Conservation (phyloP, 2,329 filamentous ascomycete genomes). For the Incumbomyces lentus region DNA sequence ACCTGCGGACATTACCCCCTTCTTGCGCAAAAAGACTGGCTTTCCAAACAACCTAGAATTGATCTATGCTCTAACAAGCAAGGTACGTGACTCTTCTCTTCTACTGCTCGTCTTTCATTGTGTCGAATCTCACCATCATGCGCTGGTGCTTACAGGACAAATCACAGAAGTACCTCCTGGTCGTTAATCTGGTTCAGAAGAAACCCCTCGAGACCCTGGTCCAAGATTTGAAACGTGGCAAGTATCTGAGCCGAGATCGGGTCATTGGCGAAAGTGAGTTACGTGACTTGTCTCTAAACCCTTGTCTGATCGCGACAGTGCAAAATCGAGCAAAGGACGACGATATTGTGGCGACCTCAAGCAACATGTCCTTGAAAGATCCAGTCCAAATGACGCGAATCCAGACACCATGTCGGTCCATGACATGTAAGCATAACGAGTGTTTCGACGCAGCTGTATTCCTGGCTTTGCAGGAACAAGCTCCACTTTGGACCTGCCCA, state of each 20-base stretch:
- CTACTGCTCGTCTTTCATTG: constrained; percentile 10
- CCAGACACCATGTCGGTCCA: constrained; percentile 65
- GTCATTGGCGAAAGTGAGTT: constrained; percentile 70
- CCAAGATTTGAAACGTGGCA: constrained; percentile 52
- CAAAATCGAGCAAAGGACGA: constrained; percentile 75
- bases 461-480: constrained; percentile 87
- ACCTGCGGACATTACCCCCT: constrained; percentile 78
- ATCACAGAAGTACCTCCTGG: constrained; percentile 58
- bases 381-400: constrained; percentile 81
- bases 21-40: constrained; percentile 54
- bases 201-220: constrained; percentile 64
- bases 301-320: constrained; percentile 45
- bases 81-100: constrained; percentile 43
- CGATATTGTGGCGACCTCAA: constrained; percentile 70
- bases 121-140: constrained; percentile 16
- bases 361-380: constrained; percentile 83
- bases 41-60: constrained; percentile 73
- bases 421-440: constrained; percentile 75
- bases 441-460: constrained; percentile 94
- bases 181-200: constrained; percentile 64
- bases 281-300: not conserved
- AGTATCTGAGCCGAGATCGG: constrained; percentile 66
- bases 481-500: constrained; percentile 91
- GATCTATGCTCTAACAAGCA: constrained; percentile 83
- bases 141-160: constrained; percentile 19